Percentiles rank a stretch among this genome's conserved stretches.
These are phyloP conservation scores for Agastache rugosa DNA, from an alignment of 257 asterid species.

Conservation along the genomic window DNA sequence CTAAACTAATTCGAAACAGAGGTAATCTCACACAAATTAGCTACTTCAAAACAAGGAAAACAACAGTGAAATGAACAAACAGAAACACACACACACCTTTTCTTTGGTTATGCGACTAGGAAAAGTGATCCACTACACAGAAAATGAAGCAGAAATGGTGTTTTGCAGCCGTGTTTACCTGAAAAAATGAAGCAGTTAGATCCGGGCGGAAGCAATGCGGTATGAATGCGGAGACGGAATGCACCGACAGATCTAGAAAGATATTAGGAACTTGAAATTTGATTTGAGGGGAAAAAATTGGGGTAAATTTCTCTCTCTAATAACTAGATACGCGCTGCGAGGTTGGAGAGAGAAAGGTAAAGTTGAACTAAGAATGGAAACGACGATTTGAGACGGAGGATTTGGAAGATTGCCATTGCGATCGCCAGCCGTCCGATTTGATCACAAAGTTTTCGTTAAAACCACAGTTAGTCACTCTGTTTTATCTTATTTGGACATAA, in stretches of 20 bases:
- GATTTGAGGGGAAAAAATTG: background rate
- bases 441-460: constrained; percentile 30
- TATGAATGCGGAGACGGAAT: constrained; percentile 8
- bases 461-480: constrained; percentile 23
- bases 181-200: constrained; percentile 25
- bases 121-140: too few species aligned
- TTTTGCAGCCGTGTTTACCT: too few species aligned
- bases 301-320: constrained; percentile 25
- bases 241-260: constrained; percentile 29
- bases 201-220: constrained; percentile 25
- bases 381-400: constrained; percentile 38
- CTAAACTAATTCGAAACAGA: background rate
- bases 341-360: constrained; percentile 35
- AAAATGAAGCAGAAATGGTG: background rate
- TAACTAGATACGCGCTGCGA: constrained; percentile 55
- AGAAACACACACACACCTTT: background rate
- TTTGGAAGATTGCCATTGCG: constrained; percentile 20
- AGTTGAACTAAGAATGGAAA: constrained; percentile 3
- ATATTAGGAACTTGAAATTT: background rate
- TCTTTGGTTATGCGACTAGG: too few species aligned
- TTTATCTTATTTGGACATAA: constrained; percentile 1
- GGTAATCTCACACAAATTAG: background rate
- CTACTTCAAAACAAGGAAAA: background rate
- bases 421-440: constrained; percentile 53
- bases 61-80: background rate